Evolutionary conservation across 257 asterid genomes (phyloP), one percentile per base, ranked within the genome.

Genomic region (Solanum chiquidenum): DNA sequence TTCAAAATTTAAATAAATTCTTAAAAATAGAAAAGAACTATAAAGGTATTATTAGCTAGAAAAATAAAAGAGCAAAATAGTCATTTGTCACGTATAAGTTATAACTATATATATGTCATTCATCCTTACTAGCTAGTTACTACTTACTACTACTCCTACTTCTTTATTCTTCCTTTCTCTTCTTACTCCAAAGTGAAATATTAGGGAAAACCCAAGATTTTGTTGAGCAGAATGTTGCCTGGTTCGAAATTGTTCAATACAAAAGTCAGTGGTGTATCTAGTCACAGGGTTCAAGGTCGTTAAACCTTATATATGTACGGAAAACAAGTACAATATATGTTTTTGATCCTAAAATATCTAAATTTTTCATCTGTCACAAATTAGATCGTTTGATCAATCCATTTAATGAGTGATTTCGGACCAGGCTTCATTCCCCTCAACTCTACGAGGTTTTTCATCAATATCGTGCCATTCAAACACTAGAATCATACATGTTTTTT

Each of bases 161-260:
- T 46, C 58, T 46, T 46, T 46, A 20, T 46, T 46, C 58, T 13
- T 46, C 77, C 9, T 44, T 66, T 44, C 4, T 42, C 64, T 10
- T 27, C 64, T 25, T 16, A 44, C 37, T 27, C 66, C 38, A 79
- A 44, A 79, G 38, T 46, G n/a, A 79, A 79, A 40, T n/a, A 72
- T 18, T 34, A 34, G 44, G 31, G 9, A 44, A 42, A 77, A 46
- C 1, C 5, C 31, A 38, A 60, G 42, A 90, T 85, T 85, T 88
- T 72, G 93, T 89, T 93, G 92, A 80, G 95, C 93, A 91, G 95
- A 82, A 87, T 89, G 94, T 14, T 86, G 95, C 90, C 91, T 89
- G 93, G 94, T 89, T 89, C 91, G 92, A 93, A 90, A 76, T 87
- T 92, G 46, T 86, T 93, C 86, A 44, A 16, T 12, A 79, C 31